Percentiles rank a stretch among this genome's conserved stretches.
Evolutionary conservation across 305 asterid genomes (phyloP).

Genomic region (Fraxinus velutina): DNA sequence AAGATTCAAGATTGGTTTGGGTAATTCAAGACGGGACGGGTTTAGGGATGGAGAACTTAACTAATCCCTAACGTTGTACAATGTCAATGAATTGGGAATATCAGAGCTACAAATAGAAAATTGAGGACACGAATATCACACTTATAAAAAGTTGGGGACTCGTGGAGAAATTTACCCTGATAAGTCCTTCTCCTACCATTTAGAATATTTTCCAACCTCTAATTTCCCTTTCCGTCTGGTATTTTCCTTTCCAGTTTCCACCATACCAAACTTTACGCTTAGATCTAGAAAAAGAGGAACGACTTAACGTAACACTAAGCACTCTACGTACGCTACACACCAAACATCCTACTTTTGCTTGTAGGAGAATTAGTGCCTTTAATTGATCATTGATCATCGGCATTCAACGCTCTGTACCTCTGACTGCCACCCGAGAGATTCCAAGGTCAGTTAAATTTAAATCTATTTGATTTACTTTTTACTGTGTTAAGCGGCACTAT

Average conservation of each 20-base stretch:
- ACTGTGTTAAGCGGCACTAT: not conserved
- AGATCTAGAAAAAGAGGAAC: not conserved
- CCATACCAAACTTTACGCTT: not conserved
- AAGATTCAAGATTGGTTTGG: not conserved
- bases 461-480: not conserved
- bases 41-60: not conserved
- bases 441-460: not conserved
- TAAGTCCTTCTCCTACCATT: not conserved
- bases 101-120: not conserved
- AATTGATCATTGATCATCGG: not conserved
- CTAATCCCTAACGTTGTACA: not conserved
- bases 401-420: not conserved
- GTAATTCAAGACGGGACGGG: not conserved
- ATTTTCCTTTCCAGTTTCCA: not conserved
- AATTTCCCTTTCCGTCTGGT: not conserved
- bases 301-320: not conserved
- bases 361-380: not conserved
- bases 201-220: not conserved
- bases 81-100: not conserved
- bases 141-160: not conserved
- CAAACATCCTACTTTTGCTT: not conserved
- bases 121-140: not conserved
- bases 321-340: not conserved
- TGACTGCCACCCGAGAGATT: not conserved
- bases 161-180: not conserved